phyloP scores from a whole-genome alignment of 2,329 filamentous ascomycete species.

The Ophiostoma sp. region DNA sequence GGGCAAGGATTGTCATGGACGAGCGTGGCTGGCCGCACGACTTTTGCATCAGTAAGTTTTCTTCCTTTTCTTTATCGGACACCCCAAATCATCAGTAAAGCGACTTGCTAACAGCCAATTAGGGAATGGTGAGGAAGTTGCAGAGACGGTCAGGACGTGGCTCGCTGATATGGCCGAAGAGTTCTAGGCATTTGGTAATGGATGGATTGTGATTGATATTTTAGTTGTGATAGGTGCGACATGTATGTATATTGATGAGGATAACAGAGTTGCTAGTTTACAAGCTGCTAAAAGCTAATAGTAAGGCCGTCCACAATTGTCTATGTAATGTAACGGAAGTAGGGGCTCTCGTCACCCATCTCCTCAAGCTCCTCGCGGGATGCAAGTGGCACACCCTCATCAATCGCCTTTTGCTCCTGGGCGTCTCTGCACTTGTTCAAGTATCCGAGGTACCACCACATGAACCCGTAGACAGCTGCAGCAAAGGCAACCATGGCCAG shows the following conservation, averaged over 20 bases:
- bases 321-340: constrained; percentile 6
- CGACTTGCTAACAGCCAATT: constrained; percentile 23
- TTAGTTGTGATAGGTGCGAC: not conserved
- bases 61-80: not conserved
- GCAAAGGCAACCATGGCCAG: constrained; percentile 15
- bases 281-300: not conserved
- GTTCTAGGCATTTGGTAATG: not conserved
- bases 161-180: constrained; percentile 46
- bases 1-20: constrained; percentile 50
- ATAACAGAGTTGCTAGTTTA: not conserved
- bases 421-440: constrained; percentile 8
- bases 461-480: not conserved
- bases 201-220: not conserved
- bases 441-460: constrained; percentile 15
- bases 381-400: not conserved
- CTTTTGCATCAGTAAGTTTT: constrained; percentile 51
- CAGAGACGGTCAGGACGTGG: constrained; percentile 45
- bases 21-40: constrained; percentile 53
- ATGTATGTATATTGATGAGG: not conserved
- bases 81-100: not conserved
- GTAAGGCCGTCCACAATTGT: not conserved
- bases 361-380: constrained; percentile 12
- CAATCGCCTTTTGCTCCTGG: not conserved
- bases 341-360: constrained; percentile 10
- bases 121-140: constrained; percentile 47